phyloP scores from a whole-genome alignment of 2,329 filamentous ascomycete genomes.

The Neonectria neomacrospora region DNA sequence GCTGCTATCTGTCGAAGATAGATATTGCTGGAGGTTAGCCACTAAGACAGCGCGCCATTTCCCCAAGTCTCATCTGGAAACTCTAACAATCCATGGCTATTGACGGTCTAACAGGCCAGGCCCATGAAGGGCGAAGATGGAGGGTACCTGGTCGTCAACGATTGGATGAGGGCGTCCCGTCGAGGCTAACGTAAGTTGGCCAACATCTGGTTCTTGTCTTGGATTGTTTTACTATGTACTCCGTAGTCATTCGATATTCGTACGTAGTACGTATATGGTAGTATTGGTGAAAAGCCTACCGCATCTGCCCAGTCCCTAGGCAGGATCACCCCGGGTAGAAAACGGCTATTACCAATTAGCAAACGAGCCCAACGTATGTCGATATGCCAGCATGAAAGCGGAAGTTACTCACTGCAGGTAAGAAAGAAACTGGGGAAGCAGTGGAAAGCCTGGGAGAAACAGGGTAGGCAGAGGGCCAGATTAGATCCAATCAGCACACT shows the following conservation, averaged over 20 bases:
- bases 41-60: not conserved
- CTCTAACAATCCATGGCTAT: not conserved
- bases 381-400: conserved; percentile 25
- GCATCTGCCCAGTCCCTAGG: not conserved
- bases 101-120: not conserved
- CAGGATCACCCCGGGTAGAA: conserved; percentile 12
- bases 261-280: too few species aligned
- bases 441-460: not conserved
- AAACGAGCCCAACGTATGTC: conserved; percentile 3
- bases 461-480: not conserved
- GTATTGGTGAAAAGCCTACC: not conserved
- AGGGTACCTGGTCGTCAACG: not conserved
- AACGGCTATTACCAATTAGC: conserved; percentile 15
- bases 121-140: not conserved
- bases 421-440: conserved; percentile 1
- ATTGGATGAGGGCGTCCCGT: not conserved
- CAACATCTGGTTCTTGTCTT: not conserved
- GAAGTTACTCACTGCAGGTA: conserved; percentile 14
- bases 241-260: conserved; percentile 8
- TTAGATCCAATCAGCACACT: conserved; percentile 1
- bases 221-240: conserved; percentile 5
- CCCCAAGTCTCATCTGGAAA: not conserved
- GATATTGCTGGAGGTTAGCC: not conserved
- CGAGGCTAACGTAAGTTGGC: not conserved
- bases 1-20: not conserved